Evolutionary conservation across 2,329 filamentous ascomycete genomes (phyloP).

Genomic region (Stagonosporopsis rhizophila): DNA sequence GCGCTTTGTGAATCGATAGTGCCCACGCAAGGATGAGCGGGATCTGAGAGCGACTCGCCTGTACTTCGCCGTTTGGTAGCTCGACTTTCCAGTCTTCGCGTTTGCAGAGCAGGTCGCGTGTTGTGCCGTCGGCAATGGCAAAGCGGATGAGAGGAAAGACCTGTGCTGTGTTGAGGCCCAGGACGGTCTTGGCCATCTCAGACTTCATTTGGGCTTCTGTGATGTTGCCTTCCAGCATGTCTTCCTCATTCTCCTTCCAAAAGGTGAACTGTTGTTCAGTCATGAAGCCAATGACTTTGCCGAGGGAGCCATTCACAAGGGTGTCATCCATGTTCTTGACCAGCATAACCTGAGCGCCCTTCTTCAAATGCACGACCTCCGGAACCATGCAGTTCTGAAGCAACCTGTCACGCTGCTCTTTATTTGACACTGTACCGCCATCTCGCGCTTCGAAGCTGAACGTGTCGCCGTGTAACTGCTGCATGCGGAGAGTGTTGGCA

Average conservation of each 20-base stretch:
- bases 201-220: constrained; percentile 49
- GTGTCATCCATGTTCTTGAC: constrained; percentile 98
- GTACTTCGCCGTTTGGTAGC: constrained; percentile 90
- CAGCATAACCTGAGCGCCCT: constrained; percentile 97
- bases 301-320: constrained; percentile 92
- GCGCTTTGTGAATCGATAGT: constrained; percentile 95
- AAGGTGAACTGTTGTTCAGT: constrained; percentile 67
- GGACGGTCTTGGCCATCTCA: constrained; percentile 57
- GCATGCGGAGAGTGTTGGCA: constrained; percentile 79
- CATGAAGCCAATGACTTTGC: constrained; percentile 85
- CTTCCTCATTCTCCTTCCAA: constrained; percentile 65
- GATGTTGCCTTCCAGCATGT: constrained; percentile 59
- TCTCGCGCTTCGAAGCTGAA: constrained; percentile 78
- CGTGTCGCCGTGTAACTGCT: constrained; percentile 70
- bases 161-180: constrained; percentile 58
- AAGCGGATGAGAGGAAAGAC: constrained; percentile 88
- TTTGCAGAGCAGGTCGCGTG: constrained; percentile 78
- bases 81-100: constrained; percentile 97
- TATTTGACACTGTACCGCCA: constrained; percentile 71
- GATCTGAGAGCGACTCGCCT: constrained; percentile 77
- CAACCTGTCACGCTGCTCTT: constrained; percentile 74
- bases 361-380: constrained; percentile 78
- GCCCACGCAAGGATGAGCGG: constrained; percentile 97
- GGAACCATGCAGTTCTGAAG: constrained; percentile 94
- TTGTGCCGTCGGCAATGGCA: constrained; percentile 76